A percentile compares a stretch with the other conserved stretches of the same genome.
These are phyloP conservation scores for Detonula confervacea DNA, from an alignment of 352 stramenopile species.

Conservation along the genomic window DNA sequence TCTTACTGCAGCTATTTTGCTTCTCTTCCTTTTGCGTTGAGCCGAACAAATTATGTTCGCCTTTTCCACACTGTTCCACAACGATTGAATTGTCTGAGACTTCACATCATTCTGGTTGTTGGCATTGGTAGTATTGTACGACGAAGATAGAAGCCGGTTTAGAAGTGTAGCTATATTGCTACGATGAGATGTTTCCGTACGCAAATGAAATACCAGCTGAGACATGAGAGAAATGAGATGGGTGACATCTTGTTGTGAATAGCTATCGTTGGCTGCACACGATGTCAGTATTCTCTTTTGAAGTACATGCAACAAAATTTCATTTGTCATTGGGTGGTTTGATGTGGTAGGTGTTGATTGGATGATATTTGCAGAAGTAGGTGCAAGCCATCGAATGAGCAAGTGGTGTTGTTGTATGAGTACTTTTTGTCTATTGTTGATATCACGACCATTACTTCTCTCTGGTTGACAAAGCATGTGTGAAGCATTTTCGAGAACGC, in stretches of 20 bases:
- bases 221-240: constrained; percentile 35
- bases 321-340: constrained; percentile 49
- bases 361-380: background rate
- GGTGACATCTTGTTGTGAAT: constrained; percentile 30
- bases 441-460: background rate
- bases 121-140: background rate
- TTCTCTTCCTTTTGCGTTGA: constrained; percentile 30
- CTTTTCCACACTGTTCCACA: constrained; percentile 30
- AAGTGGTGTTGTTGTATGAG: constrained; percentile 41
- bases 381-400: constrained; percentile 38
- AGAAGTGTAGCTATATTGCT: constrained; percentile 37
- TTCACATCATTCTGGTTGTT: constrained; percentile 4
- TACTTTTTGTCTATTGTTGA: constrained; percentile 2
- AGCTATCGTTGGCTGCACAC: constrained; percentile 8
- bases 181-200: constrained; percentile 32
- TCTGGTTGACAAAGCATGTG: constrained; percentile 20
- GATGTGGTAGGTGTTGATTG: background rate
- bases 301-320: constrained; percentile 38
- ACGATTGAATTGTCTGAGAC: constrained; percentile 21
- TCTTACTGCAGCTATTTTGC: background rate
- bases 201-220: constrained; percentile 39
- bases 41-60: constrained; percentile 15
- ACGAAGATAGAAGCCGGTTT: constrained; percentile 26
- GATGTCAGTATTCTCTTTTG: constrained; percentile 36
- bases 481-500: constrained; percentile 20